Evolutionary conservation across 2,329 filamentous ascomycete species (phyloP).

Genomic region (Paracoccidioides brasiliensis): DNA sequence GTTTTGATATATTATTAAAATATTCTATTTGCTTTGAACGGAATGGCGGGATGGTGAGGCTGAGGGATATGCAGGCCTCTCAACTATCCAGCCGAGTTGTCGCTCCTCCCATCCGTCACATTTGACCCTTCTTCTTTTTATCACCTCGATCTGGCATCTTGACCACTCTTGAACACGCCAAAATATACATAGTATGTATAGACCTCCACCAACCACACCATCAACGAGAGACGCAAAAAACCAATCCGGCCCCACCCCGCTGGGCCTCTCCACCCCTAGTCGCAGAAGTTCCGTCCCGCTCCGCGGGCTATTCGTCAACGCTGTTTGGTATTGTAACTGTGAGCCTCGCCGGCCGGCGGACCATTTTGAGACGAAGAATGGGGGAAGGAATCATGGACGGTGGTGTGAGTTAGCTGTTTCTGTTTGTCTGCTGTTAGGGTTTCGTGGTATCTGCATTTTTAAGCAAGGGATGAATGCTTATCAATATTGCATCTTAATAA

Average conservation of each 20-base stretch:
- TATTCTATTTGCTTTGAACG: neutral
- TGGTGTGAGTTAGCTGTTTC: slow-evolving; percentile 33
- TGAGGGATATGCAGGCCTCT: no score
- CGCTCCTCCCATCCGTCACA: neutral
- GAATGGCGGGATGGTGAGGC: neutral
- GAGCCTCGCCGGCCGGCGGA: slow-evolving; percentile 40
- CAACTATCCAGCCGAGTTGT: neutral
- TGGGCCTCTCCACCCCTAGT: neutral
- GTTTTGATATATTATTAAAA: neutral
- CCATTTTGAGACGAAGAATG: slow-evolving; percentile 45
- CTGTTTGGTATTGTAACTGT: slow-evolving; percentile 44
- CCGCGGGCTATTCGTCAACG: slow-evolving; percentile 30
- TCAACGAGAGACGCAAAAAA: neutral
- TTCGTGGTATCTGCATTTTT: neutral
- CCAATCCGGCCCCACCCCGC: neutral
- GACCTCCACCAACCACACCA: neutral
- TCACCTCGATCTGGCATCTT: neutral
- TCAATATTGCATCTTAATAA: neutral
- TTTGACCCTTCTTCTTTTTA: no score
- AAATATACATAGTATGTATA: neutral
- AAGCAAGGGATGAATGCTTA: neutral
- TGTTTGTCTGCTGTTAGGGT: neutral
- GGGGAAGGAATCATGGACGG: slow-evolving; percentile 41
- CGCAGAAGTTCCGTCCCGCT: neutral
- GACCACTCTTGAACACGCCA: neutral